A percentile compares a stretch with the other conserved stretches of the same genome.
Evolutionary conservation across 805 yeast species (phyloP).

Genomic region (Cyberlindnera maclurae): DNA sequence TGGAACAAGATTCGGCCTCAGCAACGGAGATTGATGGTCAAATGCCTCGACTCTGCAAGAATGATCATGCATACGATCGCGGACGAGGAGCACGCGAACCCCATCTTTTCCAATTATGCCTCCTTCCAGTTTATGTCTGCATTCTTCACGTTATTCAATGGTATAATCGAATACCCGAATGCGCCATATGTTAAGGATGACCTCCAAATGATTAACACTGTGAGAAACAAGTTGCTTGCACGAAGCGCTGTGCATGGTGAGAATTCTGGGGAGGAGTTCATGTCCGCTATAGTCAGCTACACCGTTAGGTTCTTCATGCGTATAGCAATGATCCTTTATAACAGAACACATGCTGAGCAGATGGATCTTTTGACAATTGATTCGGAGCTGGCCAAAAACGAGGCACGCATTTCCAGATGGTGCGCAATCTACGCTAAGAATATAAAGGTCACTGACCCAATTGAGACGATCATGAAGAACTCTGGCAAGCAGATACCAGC

Average conservation of each 20-base stretch:
- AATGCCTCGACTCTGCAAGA: slow-evolving; percentile 16
- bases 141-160: slow-evolving; percentile 20
- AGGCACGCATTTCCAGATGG: background rate
- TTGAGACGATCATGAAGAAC: slow-evolving; percentile 1
- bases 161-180: slow-evolving; percentile 18
- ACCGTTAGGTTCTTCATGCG: slow-evolving; percentile 16
- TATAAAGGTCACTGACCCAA: slow-evolving; percentile 4
- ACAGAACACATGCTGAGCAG: slow-evolving; percentile 4
- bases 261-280: slow-evolving; percentile 4
- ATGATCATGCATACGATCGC: slow-evolving; percentile 8
- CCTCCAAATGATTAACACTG: slow-evolving; percentile 8
- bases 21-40: slow-evolving; percentile 2
- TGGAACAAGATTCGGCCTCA: slow-evolving; percentile 3
- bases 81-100: slow-evolving; percentile 3
- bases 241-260: background rate
- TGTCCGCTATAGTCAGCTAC: slow-evolving; percentile 8
- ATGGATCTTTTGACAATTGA: slow-evolving; percentile 2
- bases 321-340: slow-evolving; percentile 17
- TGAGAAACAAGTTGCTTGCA: slow-evolving; percentile 5
- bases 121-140: slow-evolving; percentile 19
- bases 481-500: too few species aligned
- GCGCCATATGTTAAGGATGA: slow-evolving; percentile 10
- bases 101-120: slow-evolving; percentile 10
- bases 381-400: slow-evolving; percentile 3
- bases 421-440: slow-evolving; percentile 1